phyloP scores from a whole-genome alignment of 2,329 filamentous ascomycete genomes.

The Hypoxylon sp. region DNA sequence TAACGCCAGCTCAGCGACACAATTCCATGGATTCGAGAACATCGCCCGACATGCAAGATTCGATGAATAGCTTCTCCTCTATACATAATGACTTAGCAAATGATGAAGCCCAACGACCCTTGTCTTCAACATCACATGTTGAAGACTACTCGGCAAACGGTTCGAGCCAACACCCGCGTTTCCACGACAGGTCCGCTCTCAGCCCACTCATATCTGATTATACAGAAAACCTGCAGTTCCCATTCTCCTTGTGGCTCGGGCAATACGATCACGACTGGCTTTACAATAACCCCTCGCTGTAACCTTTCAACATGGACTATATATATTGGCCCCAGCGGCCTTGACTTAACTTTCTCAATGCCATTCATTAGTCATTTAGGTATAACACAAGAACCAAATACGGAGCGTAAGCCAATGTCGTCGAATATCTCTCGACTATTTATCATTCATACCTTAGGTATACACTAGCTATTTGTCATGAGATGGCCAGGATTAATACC shows the following conservation, averaged over 20 bases:
- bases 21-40: background rate
- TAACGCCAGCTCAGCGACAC: background rate
- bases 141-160: background rate
- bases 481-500: background rate
- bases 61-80: background rate
- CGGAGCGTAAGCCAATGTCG: background rate
- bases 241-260: constrained; percentile 36
- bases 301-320: background rate
- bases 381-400: background rate
- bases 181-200: constrained; percentile 1
- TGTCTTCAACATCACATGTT: background rate
- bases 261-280: constrained; percentile 26
- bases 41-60: background rate
- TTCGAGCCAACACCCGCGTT: constrained; percentile 1
- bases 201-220: constrained; percentile 9
- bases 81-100: background rate
- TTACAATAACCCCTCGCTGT: constrained; percentile 24
- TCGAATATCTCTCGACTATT: background rate
- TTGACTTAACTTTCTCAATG: background rate
- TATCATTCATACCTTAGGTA: too few relatives aligned
- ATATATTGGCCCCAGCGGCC: background rate
- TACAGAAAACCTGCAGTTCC: constrained; percentile 25
- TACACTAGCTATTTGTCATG: background rate
- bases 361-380: background rate
- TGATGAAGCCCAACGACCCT: background rate